These are phyloP conservation scores for Narthecium ossifragum DNA, from an alignment of 106 monocot species.

Conservation along the genomic window DNA sequence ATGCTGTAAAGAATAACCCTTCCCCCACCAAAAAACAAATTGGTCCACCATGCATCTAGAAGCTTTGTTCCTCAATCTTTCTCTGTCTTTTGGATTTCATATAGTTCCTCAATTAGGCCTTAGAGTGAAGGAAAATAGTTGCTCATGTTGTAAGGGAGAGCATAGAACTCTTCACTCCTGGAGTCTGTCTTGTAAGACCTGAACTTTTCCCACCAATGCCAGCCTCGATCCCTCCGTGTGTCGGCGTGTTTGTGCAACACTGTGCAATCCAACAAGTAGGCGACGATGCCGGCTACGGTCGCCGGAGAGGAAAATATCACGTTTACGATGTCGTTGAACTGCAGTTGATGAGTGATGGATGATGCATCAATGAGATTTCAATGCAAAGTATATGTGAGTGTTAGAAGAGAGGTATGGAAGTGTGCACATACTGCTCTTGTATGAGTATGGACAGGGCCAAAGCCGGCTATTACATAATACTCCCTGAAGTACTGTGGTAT, in stretches of 20 bases:
- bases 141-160: constrained; percentile 75
- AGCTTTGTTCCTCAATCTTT: too few relatives aligned
- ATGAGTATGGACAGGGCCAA: constrained; percentile 61
- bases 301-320: constrained; percentile 84
- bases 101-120: too few relatives aligned
- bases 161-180: constrained; percentile 82
- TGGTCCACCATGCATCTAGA: too few relatives aligned
- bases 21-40: too few relatives aligned
- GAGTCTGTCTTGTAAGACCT: constrained; percentile 47
- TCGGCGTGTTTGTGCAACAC: constrained; percentile 20
- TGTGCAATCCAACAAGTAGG: constrained; percentile 68
- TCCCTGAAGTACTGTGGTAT: constrained; percentile 63
- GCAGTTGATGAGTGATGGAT: constrained; percentile 6
- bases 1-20: too few relatives aligned
- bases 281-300: constrained; percentile 55
- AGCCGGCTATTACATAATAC: constrained; percentile 38
- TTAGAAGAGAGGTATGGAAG: background rate
- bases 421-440: constrained; percentile 40
- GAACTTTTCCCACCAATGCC: constrained; percentile 90
- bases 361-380: too few relatives aligned
- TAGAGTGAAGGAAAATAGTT: constrained; percentile 83
- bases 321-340: constrained; percentile 85
- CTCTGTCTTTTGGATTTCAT: too few relatives aligned
- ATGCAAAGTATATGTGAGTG: background rate
- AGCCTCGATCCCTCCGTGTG: constrained; percentile 56